Evolutionary conservation across 768 basidiomycete genomes (phyloP).

Genomic region (Nevesoporus exiguus): DNA sequence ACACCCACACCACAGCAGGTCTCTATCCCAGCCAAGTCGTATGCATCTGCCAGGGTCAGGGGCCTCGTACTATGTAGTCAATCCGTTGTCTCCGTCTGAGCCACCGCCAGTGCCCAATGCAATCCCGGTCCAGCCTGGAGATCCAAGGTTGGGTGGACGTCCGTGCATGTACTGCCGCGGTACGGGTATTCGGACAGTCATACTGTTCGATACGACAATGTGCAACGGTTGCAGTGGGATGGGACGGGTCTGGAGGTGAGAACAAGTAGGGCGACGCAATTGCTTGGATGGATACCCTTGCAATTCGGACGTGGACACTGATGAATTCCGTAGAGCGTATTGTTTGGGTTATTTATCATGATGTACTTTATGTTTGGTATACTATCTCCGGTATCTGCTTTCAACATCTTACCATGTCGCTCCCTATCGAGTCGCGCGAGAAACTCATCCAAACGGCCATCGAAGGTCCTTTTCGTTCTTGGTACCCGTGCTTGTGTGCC

Average conservation of each 20-base stretch:
- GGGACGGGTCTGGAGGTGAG: slow-evolving; percentile 48
- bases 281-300: not conserved
- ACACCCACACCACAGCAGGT: slow-evolving; percentile 16
- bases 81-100: slow-evolving; percentile 14
- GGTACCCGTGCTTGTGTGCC: not conserved
- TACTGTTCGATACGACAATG: slow-evolving; percentile 50
- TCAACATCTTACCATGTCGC: slow-evolving; percentile 2
- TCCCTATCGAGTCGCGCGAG: slow-evolving; percentile 44
- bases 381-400: not conserved
- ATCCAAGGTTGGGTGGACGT: slow-evolving; percentile 64
- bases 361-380: not conserved
- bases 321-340: not conserved
- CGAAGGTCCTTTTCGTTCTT: slow-evolving; percentile 8
- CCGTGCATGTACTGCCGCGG: slow-evolving; percentile 68
- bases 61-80: slow-evolving; percentile 25
- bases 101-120: slow-evolving; percentile 39
- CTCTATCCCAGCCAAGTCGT: slow-evolving; percentile 16
- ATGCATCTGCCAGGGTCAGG: not conserved
- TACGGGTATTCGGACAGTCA: slow-evolving; percentile 45
- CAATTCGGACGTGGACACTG: not conserved
- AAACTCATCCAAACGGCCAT: slow-evolving; percentile 52
- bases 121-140: slow-evolving; percentile 55
- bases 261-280: not conserved
- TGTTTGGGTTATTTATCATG: not conserved
- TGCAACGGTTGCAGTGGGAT: slow-evolving; percentile 63